Evolutionary conservation across 345 rosid genomes (phyloP).

Genomic region (Murraya koenigii): DNA sequence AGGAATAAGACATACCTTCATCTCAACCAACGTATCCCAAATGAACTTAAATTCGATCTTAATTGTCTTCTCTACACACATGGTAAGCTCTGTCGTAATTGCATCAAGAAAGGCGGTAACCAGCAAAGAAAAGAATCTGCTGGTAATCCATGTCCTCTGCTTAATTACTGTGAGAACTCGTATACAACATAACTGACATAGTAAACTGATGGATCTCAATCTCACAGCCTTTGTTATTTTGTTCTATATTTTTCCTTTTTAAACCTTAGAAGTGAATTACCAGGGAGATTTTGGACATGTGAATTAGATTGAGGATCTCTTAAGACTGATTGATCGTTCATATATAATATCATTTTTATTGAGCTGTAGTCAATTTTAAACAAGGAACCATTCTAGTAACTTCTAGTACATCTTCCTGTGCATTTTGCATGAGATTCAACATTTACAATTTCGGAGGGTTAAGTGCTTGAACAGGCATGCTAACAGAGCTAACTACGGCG

Average conservation of each 20-base stretch:
- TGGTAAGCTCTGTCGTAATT: conserved; percentile 71
- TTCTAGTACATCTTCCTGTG: background rate
- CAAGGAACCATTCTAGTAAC: background rate
- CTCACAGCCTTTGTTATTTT: background rate
- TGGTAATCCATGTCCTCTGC: conserved; percentile 41
- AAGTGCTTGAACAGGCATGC: background rate
- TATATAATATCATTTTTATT: background rate
- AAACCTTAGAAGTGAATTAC: background rate
- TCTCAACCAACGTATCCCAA: conserved; percentile 70
- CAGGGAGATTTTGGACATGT: background rate
- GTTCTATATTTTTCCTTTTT: background rate
- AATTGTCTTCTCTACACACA: conserved; percentile 80
- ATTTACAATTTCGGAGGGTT: background rate
- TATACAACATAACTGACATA: conserved; percentile 8
- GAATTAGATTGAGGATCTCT: background rate
- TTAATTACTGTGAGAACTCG: conserved; percentile 23
- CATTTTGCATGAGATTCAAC: background rate
- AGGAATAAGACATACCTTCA: conserved; percentile 72
- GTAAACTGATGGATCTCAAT: conserved; percentile 8
- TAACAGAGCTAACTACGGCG: background rate
- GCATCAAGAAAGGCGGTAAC: conserved; percentile 55
- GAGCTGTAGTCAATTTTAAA: background rate
- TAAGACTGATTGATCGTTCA: background rate
- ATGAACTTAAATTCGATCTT: conserved; percentile 81
- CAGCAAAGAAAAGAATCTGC: conserved; percentile 25